Evolutionary conservation across 2,329 filamentous ascomycete genomes (phyloP).

Genomic region (Cercospora brassicicola): DNA sequence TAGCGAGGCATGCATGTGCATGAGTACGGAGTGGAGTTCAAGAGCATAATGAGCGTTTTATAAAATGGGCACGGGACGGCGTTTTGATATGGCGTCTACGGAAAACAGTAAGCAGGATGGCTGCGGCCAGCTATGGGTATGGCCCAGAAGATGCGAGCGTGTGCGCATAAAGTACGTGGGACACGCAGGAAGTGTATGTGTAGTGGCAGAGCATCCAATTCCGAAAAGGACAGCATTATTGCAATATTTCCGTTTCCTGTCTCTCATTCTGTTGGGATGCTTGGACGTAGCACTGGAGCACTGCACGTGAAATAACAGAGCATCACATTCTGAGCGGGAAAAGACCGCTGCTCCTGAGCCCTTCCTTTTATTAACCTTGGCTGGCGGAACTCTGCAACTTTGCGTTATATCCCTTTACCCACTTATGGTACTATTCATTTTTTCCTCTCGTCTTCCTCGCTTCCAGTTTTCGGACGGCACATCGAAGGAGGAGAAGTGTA

Average conservation of each 20-base stretch:
- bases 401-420: too few species aligned
- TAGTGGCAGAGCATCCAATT: background rate
- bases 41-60: background rate
- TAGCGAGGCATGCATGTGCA: background rate
- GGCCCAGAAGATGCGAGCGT: background rate
- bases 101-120: background rate
- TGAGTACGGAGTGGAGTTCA: background rate
- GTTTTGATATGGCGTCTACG: background rate
- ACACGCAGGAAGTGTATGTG: background rate
- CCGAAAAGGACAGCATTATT: background rate
- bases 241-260: background rate
- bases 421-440: too few species aligned
- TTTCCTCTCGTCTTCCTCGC: too few species aligned
- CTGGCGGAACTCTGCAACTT: too few species aligned
- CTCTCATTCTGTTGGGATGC: background rate
- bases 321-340: background rate
- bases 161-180: background rate
- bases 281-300: background rate
- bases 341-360: too few species aligned
- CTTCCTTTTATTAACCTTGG: too few species aligned
- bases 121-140: background rate
- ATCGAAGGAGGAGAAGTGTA: too few species aligned
- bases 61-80: background rate
- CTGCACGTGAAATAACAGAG: too few species aligned
- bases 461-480: too few species aligned